phyloP scores from a whole-genome alignment of 176 grass and related monocot species.

The Melocanna baccifera region DNA sequence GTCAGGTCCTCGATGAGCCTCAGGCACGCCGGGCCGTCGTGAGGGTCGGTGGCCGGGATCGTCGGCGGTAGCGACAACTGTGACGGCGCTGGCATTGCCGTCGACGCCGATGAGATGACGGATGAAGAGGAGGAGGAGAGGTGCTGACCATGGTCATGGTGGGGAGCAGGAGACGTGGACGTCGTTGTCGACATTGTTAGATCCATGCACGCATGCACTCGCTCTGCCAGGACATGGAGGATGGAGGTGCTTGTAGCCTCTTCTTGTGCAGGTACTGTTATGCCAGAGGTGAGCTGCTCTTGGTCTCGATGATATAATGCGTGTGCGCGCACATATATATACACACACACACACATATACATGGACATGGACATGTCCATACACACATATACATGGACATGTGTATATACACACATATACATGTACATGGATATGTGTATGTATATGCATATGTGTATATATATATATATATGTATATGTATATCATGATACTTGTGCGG shows the following conservation, averaged over 20 bases:
- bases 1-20: conserved; percentile 64
- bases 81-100: not conserved
- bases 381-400: too few relatives aligned
- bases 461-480: not conserved
- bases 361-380: too few relatives aligned
- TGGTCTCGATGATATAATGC: not conserved
- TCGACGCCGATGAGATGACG: not conserved
- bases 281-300: conserved; percentile 32
- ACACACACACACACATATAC: not conserved
- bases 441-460: too few relatives aligned
- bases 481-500: not conserved
- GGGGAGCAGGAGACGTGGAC: conserved; percentile 15
- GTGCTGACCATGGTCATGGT: conserved; percentile 1
- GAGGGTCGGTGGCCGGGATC: conserved; percentile 49
- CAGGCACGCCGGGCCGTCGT: conserved; percentile 46
- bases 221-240: conserved; percentile 26
- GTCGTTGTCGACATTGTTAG: conserved; percentile 31
- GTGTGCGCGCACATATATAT: not conserved
- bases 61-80: conserved; percentile 11
- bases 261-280: conserved; percentile 32
- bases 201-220: conserved; percentile 42
- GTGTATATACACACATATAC: too few relatives aligned
- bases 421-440: too few relatives aligned
- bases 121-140: not conserved
- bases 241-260: not conserved